phyloP scores from a whole-genome alignment of 148 eudicot species.

The Beta vulgaris region DNA sequence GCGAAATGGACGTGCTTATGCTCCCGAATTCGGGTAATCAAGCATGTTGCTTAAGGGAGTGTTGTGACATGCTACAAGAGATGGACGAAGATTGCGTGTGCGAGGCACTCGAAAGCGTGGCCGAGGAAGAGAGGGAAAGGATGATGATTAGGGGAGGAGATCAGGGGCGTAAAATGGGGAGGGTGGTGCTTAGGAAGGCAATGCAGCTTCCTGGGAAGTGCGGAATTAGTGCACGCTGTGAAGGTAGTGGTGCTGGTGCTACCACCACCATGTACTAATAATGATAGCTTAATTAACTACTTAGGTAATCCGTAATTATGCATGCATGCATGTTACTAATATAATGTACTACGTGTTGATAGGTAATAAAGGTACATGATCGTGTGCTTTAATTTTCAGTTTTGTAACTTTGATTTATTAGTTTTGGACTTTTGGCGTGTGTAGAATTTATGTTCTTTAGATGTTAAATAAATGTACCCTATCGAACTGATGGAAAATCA shows the following conservation, averaged over 20 bases:
- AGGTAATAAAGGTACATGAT: background rate
- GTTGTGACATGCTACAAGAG: conserved; percentile 34
- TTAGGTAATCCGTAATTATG: too few species aligned
- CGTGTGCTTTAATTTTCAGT: background rate
- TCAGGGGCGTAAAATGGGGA: background rate
- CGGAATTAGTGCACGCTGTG: background rate
- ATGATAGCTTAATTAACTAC: background rate
- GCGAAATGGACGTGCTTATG: conserved; percentile 6
- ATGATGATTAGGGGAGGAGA: conserved; percentile 15
- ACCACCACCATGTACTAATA: background rate
- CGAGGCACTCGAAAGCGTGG: conserved; percentile 20
- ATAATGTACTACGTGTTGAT: too few species aligned
- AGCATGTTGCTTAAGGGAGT: conserved; percentile 21
- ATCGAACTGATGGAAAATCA: too few species aligned
- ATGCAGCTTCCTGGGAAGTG: conserved; percentile 30
- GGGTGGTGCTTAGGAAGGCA: conserved; percentile 25
- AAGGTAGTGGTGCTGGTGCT: background rate
- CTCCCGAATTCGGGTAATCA: conserved; percentile 1
- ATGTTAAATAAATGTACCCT: too few species aligned
- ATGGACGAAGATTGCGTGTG: conserved; percentile 36
- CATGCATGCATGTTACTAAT: too few species aligned
- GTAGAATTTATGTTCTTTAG: too few species aligned
- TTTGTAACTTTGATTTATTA: background rate
- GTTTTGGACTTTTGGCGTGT: too few species aligned
- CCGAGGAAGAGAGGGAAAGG: conserved; percentile 22